Conservation (phyloP, 768 basidiomycete species). For the Hypholoma sublateritium region DNA sequence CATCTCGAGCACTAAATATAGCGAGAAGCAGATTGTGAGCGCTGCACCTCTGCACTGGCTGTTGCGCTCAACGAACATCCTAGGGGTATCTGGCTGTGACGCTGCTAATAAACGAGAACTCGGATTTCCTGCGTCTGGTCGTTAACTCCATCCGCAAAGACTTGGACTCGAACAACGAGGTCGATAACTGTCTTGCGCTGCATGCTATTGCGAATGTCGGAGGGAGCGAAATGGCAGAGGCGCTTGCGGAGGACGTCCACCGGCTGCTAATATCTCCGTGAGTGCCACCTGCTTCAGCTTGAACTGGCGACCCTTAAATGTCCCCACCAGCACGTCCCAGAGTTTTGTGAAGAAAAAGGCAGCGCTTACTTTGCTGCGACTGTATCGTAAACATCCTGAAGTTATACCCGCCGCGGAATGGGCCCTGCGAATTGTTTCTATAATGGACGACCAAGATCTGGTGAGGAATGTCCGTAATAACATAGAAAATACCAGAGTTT, state of each 20-base stretch:
- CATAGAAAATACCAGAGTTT: not conserved
- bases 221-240: constrained; percentile 97
- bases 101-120: constrained; percentile 97
- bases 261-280: constrained; percentile 93
- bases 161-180: constrained; percentile 89
- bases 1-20: constrained; percentile 93
- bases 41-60: constrained; percentile 1
- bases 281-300: constrained; percentile 18
- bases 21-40: constrained; percentile 97
- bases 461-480: constrained; percentile 36
- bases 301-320: not conserved
- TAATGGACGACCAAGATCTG: constrained; percentile 93
- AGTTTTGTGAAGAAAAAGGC: constrained; percentile 99
- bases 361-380: constrained; percentile 85
- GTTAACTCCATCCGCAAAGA: constrained; percentile 99
- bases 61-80: constrained; percentile 10
- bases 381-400: constrained; percentile 95
- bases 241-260: constrained; percentile 91
- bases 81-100: constrained; percentile 98
- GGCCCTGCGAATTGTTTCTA: constrained; percentile 91
- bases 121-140: constrained; percentile 92
- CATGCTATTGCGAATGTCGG: constrained; percentile 99
- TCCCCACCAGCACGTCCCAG: constrained; percentile 73
- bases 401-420: constrained; percentile 93
- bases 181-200: constrained; percentile 93